These are phyloP conservation scores for Scopulariopsis brevicaulis DNA, from an alignment of 2,329 filamentous ascomycete species.

Conservation along the genomic window DNA sequence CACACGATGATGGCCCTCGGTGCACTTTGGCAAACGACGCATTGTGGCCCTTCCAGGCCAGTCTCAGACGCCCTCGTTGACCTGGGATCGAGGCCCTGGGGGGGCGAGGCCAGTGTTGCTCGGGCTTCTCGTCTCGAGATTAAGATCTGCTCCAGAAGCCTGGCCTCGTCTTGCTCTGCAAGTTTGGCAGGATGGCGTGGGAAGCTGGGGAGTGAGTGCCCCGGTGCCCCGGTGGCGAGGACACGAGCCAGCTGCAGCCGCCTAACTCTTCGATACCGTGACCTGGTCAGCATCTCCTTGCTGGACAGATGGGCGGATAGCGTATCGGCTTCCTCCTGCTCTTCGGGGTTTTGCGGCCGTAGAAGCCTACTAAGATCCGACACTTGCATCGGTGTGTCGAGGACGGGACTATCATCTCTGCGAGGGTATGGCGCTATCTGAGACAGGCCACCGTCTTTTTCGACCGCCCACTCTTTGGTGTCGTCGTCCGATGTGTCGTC, in stretches of 20 bases:
- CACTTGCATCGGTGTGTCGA: constrained; percentile 53
- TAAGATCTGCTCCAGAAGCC: constrained; percentile 48
- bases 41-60: constrained; percentile 64
- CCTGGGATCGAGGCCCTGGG: constrained; percentile 35
- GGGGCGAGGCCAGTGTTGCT: not conserved
- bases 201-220: not conserved
- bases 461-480: constrained; percentile 16
- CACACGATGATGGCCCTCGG: constrained; percentile 85
- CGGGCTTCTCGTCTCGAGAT: constrained; percentile 32
- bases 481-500: constrained; percentile 15
- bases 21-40: constrained; percentile 85
- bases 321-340: constrained; percentile 69
- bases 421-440: constrained; percentile 38
- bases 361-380: constrained; percentile 68
- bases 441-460: constrained; percentile 58
- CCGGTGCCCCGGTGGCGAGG: constrained; percentile 14
- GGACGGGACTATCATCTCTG: constrained; percentile 43
- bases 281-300: constrained; percentile 67
- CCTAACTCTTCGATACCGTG: constrained; percentile 57
- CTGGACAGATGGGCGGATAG: constrained; percentile 70
- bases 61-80: constrained; percentile 61
- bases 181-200: constrained; percentile 23
- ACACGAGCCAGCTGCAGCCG: constrained; percentile 61
- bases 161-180: constrained; percentile 46
- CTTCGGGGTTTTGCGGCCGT: constrained; percentile 65